phyloP scores from a whole-genome alignment of 2,329 filamentous ascomycete genomes.

The Monosporascus ibericus region DNA sequence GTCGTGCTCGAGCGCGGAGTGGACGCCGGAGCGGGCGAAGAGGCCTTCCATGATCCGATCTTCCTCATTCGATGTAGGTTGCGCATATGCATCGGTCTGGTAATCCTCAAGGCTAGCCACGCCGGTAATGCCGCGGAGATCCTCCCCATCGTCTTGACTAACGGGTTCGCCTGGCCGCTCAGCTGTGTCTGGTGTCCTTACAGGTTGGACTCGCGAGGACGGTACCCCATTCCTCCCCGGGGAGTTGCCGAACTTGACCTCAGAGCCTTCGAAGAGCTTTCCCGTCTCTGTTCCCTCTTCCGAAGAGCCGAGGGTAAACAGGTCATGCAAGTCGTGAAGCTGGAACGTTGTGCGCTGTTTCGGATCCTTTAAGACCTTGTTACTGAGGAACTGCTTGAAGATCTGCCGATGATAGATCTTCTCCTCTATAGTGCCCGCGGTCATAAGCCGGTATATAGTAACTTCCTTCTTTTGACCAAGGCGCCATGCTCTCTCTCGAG shows the following conservation, averaged over 20 bases:
- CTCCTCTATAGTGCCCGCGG: constrained; percentile 94
- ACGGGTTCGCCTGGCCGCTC: constrained; percentile 3
- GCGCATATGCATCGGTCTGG: constrained; percentile 42
- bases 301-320: constrained; percentile 73
- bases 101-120: constrained; percentile 24
- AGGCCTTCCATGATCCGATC: constrained; percentile 82
- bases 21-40: constrained; percentile 78
- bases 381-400: constrained; percentile 95
- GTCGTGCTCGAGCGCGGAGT: constrained; percentile 90
- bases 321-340: constrained; percentile 80
- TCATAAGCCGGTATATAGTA: constrained; percentile 96
- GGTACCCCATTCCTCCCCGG: constrained; percentile 9
- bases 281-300: constrained; percentile 74
- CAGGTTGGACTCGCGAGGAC: neutral
- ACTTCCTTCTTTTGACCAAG: constrained; percentile 92
- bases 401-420: constrained; percentile 99
- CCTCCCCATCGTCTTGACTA: constrained; percentile 17
- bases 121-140: constrained; percentile 29
- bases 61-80: constrained; percentile 47
- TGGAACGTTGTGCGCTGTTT: constrained; percentile 91
- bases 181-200: constrained; percentile 3
- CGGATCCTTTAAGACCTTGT: constrained; percentile 91
- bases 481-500: constrained; percentile 91
- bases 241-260: constrained; percentile 56
- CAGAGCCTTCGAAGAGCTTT: constrained; percentile 79